phyloP scores from a whole-genome alignment of 352 stramenopile genomes.

The Globisporangium polare region DNA sequence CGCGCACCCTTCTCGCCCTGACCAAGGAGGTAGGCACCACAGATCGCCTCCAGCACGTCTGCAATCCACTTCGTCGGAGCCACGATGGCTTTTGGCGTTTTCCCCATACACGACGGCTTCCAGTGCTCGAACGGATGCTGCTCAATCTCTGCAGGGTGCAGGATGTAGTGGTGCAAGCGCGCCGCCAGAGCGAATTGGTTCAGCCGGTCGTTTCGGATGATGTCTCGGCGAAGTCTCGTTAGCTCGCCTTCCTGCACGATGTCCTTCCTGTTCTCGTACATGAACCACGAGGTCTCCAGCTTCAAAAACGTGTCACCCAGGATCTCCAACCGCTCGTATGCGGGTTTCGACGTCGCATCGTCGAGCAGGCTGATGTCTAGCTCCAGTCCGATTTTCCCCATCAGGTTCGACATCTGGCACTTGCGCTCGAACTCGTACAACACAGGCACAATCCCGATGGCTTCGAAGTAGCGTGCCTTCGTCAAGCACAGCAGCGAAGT shows the following conservation, averaged over 20 bases:
- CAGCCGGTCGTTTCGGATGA: conserved; percentile 84
- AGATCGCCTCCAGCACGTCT: conserved; percentile 80
- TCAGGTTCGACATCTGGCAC: conserved; percentile 86
- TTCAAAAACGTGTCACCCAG: conserved; percentile 84
- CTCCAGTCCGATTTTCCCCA: conserved; percentile 69
- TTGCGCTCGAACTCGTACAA: conserved; percentile 89
- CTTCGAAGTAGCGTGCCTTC: conserved; percentile 75
- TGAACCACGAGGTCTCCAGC: conserved; percentile 82
- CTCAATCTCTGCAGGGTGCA: conserved; percentile 75
- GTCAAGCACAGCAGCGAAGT: conserved; percentile 58
- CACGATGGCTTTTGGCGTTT: conserved; percentile 65
- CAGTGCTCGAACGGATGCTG: conserved; percentile 81
- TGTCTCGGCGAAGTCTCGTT: conserved; percentile 72
- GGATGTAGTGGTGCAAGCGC: conserved; percentile 71
- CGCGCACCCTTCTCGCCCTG: conserved; percentile 67
- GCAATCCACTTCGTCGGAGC: conserved; percentile 83
- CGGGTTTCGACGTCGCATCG: conserved; percentile 80
- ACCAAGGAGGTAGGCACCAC: conserved; percentile 71
- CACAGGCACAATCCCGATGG: conserved; percentile 76
- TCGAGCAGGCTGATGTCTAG: conserved; percentile 71
- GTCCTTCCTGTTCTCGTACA: conserved; percentile 72
- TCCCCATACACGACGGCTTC: conserved; percentile 87
- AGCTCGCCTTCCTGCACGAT: conserved; percentile 69
- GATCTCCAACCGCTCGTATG: conserved; percentile 82
- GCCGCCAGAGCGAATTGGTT: conserved; percentile 63